These are phyloP conservation scores for Trypanosomatidae sp. DNA, from an alignment of 208 protist genomes.

Conservation along the genomic window DNA sequence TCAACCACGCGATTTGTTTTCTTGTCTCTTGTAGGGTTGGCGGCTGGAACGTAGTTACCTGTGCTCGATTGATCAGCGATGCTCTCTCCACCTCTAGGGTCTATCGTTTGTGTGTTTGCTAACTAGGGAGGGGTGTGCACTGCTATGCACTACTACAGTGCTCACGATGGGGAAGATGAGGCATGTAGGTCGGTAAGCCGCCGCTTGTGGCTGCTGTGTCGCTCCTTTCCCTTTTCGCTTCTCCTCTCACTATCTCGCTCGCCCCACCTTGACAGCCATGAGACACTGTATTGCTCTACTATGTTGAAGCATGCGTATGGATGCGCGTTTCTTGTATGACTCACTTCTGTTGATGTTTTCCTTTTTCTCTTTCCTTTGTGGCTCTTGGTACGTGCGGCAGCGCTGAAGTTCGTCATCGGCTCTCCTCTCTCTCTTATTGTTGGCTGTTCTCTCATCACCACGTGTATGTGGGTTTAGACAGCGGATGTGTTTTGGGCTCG, in stretches of 20 bases:
- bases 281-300: neutral
- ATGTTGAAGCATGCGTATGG: neutral
- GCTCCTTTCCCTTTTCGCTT: neutral
- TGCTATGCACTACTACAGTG: neutral
- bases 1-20: neutral
- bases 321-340: neutral
- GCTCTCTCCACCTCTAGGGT: neutral
- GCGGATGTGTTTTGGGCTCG: no score
- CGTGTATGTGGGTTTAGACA: neutral
- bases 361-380: neutral
- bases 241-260: neutral
- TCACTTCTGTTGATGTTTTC: neutral
- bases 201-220: neutral
- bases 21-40: neutral
- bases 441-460: neutral
- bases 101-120: neutral
- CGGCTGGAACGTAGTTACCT: neutral
- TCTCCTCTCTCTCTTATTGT: neutral
- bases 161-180: neutral
- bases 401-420: no score
- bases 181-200: neutral
- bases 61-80: neutral
- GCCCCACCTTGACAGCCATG: neutral
- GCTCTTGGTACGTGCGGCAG: neutral
- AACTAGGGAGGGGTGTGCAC: neutral